A percentile compares a stretch with the other conserved stretches of the same genome.
Conservation (phyloP, 2,329 filamentous ascomycete species). For the Neonectria faginata region DNA sequence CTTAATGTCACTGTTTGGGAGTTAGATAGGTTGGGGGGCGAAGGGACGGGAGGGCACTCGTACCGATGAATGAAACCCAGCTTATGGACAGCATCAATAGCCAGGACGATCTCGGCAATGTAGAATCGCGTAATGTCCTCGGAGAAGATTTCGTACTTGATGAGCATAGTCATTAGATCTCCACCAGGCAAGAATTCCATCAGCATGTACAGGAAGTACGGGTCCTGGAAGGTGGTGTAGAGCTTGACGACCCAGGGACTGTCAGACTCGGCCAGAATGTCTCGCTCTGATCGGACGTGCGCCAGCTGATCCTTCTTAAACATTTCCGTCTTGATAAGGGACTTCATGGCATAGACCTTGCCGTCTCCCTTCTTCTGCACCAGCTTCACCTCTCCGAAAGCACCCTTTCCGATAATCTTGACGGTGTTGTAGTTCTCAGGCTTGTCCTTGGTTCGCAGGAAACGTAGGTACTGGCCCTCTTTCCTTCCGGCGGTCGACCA, state of each 20-base stretch:
- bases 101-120: slow-evolving; percentile 97
- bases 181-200: slow-evolving; percentile 99
- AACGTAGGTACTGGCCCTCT: slow-evolving; percentile 92
- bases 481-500: slow-evolving; percentile 87
- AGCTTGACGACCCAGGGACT: slow-evolving; percentile 99
- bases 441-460: slow-evolving; percentile 91
- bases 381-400: slow-evolving; percentile 97
- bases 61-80: slow-evolving; percentile 98
- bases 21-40: slow-evolving; percentile 27
- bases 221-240: slow-evolving; percentile 97
- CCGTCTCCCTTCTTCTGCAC: slow-evolving; percentile 96
- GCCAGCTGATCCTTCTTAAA: slow-evolving; percentile 99
- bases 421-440: slow-evolving; percentile 95
- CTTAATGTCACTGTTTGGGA: slow-evolving; percentile 85
- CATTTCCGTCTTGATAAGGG: slow-evolving; percentile 98
- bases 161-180: slow-evolving; percentile 99
- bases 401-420: slow-evolving; percentile 99
- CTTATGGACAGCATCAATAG: slow-evolving; percentile 99
- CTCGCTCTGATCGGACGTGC: slow-evolving; percentile 96
- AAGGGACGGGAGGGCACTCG: slow-evolving; percentile 46
- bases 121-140: slow-evolving; percentile 99
- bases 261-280: slow-evolving; percentile 98
- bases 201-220: slow-evolving; percentile 96
- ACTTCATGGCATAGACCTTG: slow-evolving; percentile 99
- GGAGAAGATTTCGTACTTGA: slow-evolving; percentile 99